A percentile compares a stretch with the other conserved stretches of the same genome.
phyloP scores from a whole-genome alignment of 352 stramenopile genomes.

The Phytophthora fragariae region DNA sequence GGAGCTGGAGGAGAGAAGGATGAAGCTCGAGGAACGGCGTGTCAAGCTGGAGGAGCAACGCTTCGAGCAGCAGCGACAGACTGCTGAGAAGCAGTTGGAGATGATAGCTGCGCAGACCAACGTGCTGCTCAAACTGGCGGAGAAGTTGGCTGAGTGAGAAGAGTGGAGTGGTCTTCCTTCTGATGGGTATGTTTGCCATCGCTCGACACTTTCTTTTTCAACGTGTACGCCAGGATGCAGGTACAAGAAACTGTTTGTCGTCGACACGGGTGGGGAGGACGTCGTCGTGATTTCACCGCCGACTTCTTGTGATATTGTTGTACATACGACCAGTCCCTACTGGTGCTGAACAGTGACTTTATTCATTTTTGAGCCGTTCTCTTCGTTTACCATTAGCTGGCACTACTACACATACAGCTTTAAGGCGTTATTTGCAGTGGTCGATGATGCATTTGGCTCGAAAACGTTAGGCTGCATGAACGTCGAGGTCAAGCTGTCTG shows the following conservation, averaged over 20 bases:
- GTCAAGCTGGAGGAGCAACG: slow-evolving; percentile 36
- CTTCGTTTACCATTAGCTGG: background rate
- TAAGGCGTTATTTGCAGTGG: no score
- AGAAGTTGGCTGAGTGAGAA: slow-evolving; percentile 19
- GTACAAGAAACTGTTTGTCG: no score
- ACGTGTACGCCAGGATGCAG: background rate
- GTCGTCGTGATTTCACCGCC: background rate
- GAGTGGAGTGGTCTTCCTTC: background rate
- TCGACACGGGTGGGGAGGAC: no score
- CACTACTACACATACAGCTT: no score
- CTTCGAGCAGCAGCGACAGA: slow-evolving; percentile 36
- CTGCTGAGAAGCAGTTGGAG: slow-evolving; percentile 34
- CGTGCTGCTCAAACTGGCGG: slow-evolving; percentile 36
- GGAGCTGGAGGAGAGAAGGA: slow-evolving; percentile 30
- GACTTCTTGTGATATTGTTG: background rate
- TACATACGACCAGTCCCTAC: background rate
- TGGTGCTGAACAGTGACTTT: background rate
- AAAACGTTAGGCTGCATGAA: slow-evolving; percentile 17
- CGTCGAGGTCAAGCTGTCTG: slow-evolving; percentile 20
- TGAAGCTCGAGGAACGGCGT: slow-evolving; percentile 32
- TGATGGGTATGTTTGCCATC: background rate
- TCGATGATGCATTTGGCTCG: background rate
- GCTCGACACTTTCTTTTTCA: background rate
- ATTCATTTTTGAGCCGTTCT: background rate
- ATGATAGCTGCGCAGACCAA: slow-evolving; percentile 41